Base-by-base conservation (phyloP, 2,329 filamentous ascomycete species). In the Orbilia ellipsospora region DNA sequence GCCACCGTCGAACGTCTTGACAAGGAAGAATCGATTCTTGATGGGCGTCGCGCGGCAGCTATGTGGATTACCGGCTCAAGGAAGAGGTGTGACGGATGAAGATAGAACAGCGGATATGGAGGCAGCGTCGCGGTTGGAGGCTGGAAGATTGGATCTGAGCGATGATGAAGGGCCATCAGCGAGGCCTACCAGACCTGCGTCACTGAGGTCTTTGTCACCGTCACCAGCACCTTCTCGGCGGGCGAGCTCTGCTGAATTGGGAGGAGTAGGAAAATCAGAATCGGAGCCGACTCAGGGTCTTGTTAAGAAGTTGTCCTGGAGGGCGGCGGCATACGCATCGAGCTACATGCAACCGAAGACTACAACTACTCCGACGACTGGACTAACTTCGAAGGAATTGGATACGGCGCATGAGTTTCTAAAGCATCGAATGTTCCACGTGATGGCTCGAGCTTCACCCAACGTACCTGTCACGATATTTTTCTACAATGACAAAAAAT, bases 401-500 rank as follows among this genome's bases (percentile, higher is more conserved):
- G 85, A 88, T 0, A 85, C 90, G 20, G 94, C 94, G 0, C 97
- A 99, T 81, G 87, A 89, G 8, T 92, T 96, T 80, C 85, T 99
- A 52, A 93, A 97, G 89, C 90, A 92, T 62, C 88, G 95, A 63
- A 86, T 99, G 51, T 90, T 89, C 13, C 95, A 95, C 0, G 99
- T 99, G 81, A 87, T 99, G 83, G 93, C 93, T 0, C 94, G 90
- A 48, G 93, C 95, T 0, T 84, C 94, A 68, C 88, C 90, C 0
- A 88, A 90, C 60, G 87, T 89, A 18, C 90, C 94, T 0, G 90
- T 99, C 63, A 97, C 93, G 0, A 85, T 97, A 0, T 97, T 98
- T 84, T 98, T 99, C 82, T 99, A 96, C 83, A 95, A 98, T 79
- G 89, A 96, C 13, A 83, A 87, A 1, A 87, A 89, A 60, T 97